Percentiles rank a stretch among this genome's conserved stretches.
Evolutionary conservation across 2,329 filamentous ascomycete species (phyloP).

Genomic region (Arthrinium puccinioides): DNA sequence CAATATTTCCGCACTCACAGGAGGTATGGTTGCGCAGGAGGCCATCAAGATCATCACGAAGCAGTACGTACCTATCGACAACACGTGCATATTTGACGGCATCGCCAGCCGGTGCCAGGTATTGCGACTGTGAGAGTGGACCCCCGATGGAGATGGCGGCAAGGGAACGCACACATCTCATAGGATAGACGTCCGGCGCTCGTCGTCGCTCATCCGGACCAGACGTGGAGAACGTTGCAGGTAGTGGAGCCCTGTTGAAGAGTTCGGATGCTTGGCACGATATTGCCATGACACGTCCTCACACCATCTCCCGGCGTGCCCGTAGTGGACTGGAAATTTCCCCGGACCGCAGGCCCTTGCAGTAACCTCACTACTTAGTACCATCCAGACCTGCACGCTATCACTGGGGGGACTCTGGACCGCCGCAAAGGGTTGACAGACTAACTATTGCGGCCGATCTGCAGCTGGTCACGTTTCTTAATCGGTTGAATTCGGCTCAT

Average conservation of each 20-base stretch:
- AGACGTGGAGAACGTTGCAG: slow-evolving; percentile 19
- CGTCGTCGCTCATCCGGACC: slow-evolving; percentile 21
- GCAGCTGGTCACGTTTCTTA: no score
- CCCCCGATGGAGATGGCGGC: slow-evolving; percentile 8
- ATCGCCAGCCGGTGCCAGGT: slow-evolving; percentile 56
- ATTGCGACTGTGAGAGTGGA: slow-evolving; percentile 37
- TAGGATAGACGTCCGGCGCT: slow-evolving; percentile 19
- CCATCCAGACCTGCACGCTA: no score
- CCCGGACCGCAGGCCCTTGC: slow-evolving; percentile 29
- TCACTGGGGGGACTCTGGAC: no score
- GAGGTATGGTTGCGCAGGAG: slow-evolving; percentile 94
- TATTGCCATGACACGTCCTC: slow-evolving; percentile 19
- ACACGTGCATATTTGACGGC: slow-evolving; percentile 65
- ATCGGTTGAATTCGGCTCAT: no score
- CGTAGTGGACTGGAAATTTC: slow-evolving; percentile 14
- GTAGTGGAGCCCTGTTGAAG: slow-evolving; percentile 17
- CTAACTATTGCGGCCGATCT: no score
- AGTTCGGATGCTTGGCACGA: slow-evolving; percentile 18
- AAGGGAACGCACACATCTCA: slow-evolving; percentile 9
- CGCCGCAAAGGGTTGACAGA: no score
- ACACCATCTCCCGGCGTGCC: slow-evolving; percentile 15
- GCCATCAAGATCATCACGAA: slow-evolving; percentile 81
- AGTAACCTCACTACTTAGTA: slow-evolving; percentile 16
- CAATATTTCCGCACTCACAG: slow-evolving; percentile 80
- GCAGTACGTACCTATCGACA: slow-evolving; percentile 65